These are phyloP conservation scores for Mrakia gelida DNA, from an alignment of 768 basidiomycete genomes.

Conservation along the genomic window DNA sequence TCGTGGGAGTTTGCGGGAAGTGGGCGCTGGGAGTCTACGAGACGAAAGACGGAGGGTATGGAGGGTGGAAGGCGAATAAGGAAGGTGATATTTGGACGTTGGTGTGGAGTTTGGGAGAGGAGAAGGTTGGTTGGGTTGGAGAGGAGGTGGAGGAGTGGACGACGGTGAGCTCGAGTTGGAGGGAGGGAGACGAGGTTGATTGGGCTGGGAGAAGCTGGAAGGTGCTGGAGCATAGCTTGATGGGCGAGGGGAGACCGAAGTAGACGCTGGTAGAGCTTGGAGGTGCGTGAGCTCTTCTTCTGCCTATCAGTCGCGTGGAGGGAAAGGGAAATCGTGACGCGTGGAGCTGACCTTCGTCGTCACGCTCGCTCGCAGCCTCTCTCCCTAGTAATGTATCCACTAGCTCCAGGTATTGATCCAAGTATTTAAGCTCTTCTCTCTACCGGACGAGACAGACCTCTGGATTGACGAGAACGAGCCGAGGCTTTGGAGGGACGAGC, in stretches of 20 bases:
- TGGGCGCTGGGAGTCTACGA: conserved; percentile 12
- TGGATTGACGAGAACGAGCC: too few species aligned
- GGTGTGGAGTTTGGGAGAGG: background rate
- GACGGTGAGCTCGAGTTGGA: background rate
- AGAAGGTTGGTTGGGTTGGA: background rate
- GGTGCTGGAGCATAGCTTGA: conserved; percentile 13
- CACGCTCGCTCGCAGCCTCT: too few species aligned
- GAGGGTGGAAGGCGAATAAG: background rate
- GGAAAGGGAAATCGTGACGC: too few species aligned
- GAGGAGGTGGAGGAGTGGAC: background rate
- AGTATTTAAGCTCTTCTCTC: too few species aligned
- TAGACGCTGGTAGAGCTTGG: background rate
- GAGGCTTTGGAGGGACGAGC: too few species aligned
- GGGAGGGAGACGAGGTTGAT: background rate
- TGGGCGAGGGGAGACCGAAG: conserved; percentile 4
- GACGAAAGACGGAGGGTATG: background rate
- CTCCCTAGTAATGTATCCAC: too few species aligned
- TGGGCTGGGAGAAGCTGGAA: conserved; percentile 4
- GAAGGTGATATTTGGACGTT: background rate
- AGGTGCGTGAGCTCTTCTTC: too few species aligned
- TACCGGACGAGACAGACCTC: too few species aligned
- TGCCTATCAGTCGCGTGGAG: too few species aligned
- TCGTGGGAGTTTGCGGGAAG: conserved; percentile 26
- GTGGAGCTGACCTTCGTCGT: too few species aligned
- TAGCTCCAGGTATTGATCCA: too few species aligned